Percentiles rank a stretch among this genome's conserved stretches.
These are phyloP conservation scores for Isabelozyma gotoi DNA, from an alignment of 805 yeast genomes.

Conservation along the genomic window DNA sequence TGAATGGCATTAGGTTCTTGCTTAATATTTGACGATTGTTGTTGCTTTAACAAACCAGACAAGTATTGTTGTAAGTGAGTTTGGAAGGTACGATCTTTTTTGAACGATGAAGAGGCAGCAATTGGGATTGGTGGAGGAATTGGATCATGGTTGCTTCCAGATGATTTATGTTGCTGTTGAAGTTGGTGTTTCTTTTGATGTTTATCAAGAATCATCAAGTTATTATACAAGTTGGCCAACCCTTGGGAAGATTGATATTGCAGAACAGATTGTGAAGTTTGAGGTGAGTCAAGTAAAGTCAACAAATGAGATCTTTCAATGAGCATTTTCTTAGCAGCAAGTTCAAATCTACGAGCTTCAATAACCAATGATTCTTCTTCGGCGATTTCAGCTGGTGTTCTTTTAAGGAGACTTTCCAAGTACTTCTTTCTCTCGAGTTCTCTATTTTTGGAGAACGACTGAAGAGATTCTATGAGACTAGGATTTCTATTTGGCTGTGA, in stretches of 20 bases:
- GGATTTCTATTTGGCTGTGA: slow-evolving; percentile 41
- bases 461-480: slow-evolving; percentile 57
- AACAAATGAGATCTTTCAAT: slow-evolving; percentile 78
- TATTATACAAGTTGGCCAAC: slow-evolving; percentile 78
- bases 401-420: slow-evolving; percentile 66
- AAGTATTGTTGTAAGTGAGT: slow-evolving; percentile 46
- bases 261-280: slow-evolving; percentile 66
- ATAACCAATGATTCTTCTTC: slow-evolving; percentile 94
- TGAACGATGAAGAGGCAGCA: slow-evolving; percentile 53
- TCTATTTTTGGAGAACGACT: slow-evolving; percentile 61
- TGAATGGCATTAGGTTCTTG: slow-evolving; percentile 40
- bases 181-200: slow-evolving; percentile 53
- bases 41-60: slow-evolving; percentile 35
- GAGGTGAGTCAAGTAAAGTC: slow-evolving; percentile 84
- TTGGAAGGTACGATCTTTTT: slow-evolving; percentile 41
- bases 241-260: slow-evolving; percentile 87
- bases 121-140: slow-evolving; percentile 58
- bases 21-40: slow-evolving; percentile 22
- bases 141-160: slow-evolving; percentile 36
- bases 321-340: slow-evolving; percentile 86
- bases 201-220: slow-evolving; percentile 70
- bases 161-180: slow-evolving; percentile 27
- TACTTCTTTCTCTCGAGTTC: slow-evolving; percentile 83
- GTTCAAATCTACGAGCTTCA: slow-evolving; percentile 89
- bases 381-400: slow-evolving; percentile 96